Evolutionary conservation across 1,284 basidiomycete species (phyloP).

Genomic region (Ceratobasidium sp.): DNA sequence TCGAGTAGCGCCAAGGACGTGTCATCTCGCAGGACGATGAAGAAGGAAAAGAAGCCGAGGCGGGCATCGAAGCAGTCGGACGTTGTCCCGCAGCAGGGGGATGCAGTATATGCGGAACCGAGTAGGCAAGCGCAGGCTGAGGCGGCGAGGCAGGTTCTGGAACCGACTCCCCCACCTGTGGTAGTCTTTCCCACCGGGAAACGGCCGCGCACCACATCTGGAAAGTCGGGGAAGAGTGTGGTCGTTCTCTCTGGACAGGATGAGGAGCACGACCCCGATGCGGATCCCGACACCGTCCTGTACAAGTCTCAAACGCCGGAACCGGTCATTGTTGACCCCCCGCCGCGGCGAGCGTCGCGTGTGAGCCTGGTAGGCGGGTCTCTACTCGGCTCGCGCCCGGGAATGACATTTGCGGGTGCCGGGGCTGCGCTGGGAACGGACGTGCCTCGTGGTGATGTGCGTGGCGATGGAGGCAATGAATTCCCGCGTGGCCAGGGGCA

Average conservation of each 20-base stretch:
- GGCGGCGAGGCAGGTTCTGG: slow-evolving; percentile 18
- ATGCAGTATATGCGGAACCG: slow-evolving; percentile 9
- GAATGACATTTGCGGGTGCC: slow-evolving; percentile 28
- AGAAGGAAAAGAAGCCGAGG: slow-evolving; percentile 18
- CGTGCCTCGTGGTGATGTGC: slow-evolving; percentile 36
- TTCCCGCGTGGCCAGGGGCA: neutral
- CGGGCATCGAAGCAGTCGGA: slow-evolving; percentile 19
- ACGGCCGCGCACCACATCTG: slow-evolving; percentile 27
- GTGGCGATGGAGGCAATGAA: slow-evolving; percentile 35
- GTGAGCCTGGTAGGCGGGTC: slow-evolving; percentile 6
- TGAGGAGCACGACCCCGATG: slow-evolving; percentile 2
- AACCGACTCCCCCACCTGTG: slow-evolving; percentile 27
- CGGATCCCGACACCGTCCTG: slow-evolving; percentile 36
- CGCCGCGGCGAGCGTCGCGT: slow-evolving; percentile 7
- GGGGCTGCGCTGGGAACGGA: slow-evolving; percentile 4
- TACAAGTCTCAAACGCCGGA: slow-evolving; percentile 26
- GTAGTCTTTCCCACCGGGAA: slow-evolving; percentile 7
- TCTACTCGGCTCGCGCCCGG: slow-evolving; percentile 30
- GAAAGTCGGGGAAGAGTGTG: neutral
- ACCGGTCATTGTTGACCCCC: neutral
- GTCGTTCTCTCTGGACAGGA: neutral
- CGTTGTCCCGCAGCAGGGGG: slow-evolving; percentile 8
- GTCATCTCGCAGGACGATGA: slow-evolving; percentile 22
- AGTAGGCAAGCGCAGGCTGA: slow-evolving; percentile 22
- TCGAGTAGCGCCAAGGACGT: slow-evolving; percentile 28